Percentiles rank a stretch among this genome's conserved stretches.
Conservation (phyloP, 2,329 filamentous ascomycete species). For the Aaosphaeria pasadenensis region DNA sequence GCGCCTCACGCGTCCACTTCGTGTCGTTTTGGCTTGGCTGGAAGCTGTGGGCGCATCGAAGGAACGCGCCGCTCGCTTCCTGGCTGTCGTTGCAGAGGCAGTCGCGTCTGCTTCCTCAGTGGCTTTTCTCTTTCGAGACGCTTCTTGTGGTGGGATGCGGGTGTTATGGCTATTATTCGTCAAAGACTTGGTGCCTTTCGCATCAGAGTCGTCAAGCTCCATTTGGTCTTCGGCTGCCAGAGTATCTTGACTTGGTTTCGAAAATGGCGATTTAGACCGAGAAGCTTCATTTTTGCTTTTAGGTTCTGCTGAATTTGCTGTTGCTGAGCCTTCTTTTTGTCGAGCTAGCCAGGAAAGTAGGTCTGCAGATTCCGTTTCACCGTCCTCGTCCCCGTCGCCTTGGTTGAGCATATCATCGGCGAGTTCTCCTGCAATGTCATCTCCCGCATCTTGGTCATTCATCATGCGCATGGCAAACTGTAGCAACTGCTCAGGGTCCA, state of each 20-base stretch:
- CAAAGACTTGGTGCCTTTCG: background rate
- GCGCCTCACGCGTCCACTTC: conserved; percentile 7
- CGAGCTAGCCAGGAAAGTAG: conserved; percentile 31
- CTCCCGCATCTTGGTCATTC: conserved; percentile 37
- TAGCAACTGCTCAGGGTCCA: conserved; percentile 43
- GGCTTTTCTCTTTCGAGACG: conserved; percentile 32
- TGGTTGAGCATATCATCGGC: conserved; percentile 42
- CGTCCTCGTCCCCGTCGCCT: conserved; percentile 26
- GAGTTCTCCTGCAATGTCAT: conserved; percentile 43
- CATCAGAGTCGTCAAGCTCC: background rate
- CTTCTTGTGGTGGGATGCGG: background rate
- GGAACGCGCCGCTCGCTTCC: conserved; percentile 28
- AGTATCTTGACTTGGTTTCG: conserved; percentile 16
- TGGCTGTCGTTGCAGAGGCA: conserved; percentile 11
- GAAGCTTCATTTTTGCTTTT: background rate
- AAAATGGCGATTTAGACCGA: conserved; percentile 6
- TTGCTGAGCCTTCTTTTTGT: conserved; percentile 6
- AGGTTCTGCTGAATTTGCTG: background rate
- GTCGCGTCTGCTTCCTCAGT: conserved; percentile 15
- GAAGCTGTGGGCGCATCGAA: conserved; percentile 37
- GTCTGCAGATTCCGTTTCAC: conserved; percentile 25
- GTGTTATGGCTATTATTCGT: background rate
- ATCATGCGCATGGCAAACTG: conserved; percentile 46
- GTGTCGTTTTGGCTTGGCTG: conserved; percentile 26
- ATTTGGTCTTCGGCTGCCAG: conserved; percentile 5